Evolutionary conservation across 139 green algal species (phyloP), one percentile per base, ranked within the genome.

Genomic region (Astrephomene gubernaculifera): DNA sequence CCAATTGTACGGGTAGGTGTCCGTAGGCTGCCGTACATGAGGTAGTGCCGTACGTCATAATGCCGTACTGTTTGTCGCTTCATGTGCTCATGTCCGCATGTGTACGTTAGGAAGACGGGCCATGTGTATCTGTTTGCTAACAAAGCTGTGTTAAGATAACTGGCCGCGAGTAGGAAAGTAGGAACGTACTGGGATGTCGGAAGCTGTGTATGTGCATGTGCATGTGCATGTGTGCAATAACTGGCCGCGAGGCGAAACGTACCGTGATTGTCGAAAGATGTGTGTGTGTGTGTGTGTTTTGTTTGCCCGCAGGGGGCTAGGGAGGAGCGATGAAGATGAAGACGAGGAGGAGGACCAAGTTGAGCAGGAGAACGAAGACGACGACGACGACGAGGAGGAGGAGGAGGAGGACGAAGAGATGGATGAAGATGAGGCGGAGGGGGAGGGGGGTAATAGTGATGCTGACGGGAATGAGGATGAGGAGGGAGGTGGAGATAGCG

Each of bases 401-500:
- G 76, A 83, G 38, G 76, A 83, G 24, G 44, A 43, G 10, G 44
- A 65, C 4, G 57, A 39, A 36, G 76, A 52, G 9, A 35, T n/a
- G 17, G n/a, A 41, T 17, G 53, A 70, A 25, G 27, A 43, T 35
- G 74, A 53, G 14, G 74, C 19, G 38, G 68, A 5, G 38, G 68
- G 24, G 8, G 35, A 53, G 2, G 68, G 24, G 38, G 68, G 29
- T 4, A 14, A 53, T 2, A 33, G 29, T 17, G 70, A 33, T 52
- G 70, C 4, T 21, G 53, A 31, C 21, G 31, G 9, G 35, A 53
- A 38, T 0, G 52, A 38, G 61, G 49, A 63, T 14, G 49, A 38
- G 49, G 33, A 82, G 44, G 38, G 29, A 24, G 57, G n/a, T 14
- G 57, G n/a, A 35, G 72, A 81, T 6, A 27, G 22, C 33, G 44